Percentiles rank a stretch among this genome's conserved stretches.
These are phyloP conservation scores for Wickerhamiella spandovensis DNA, from an alignment of 805 yeast species.

Conservation along the genomic window DNA sequence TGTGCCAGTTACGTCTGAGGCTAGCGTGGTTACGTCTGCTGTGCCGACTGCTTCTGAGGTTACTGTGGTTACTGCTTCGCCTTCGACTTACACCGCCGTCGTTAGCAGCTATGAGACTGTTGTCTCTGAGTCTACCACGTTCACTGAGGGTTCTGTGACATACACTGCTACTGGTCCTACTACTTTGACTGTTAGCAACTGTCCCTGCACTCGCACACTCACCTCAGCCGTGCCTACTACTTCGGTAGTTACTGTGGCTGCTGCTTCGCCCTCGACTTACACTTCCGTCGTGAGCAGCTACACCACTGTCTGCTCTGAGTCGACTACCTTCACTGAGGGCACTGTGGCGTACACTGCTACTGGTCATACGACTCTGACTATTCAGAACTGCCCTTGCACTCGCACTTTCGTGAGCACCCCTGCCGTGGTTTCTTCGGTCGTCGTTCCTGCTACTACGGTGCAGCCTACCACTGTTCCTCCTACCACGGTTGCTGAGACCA, in stretches of 20 bases:
- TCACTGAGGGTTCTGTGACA: conserved; percentile 53
- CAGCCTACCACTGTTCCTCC: not conserved
- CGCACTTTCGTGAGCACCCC: not conserved
- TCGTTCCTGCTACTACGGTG: not conserved
- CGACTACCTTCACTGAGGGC: conserved; percentile 56
- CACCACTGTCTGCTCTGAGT: conserved; percentile 69
- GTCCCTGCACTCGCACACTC: conserved; percentile 7
- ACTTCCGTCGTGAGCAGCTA: conserved; percentile 22
- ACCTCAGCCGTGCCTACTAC: no score
- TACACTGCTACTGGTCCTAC: conserved; percentile 33
- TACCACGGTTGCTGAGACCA: not conserved
- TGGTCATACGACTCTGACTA: conserved; percentile 7
- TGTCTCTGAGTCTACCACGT: conserved; percentile 64
- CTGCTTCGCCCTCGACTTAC: not conserved
- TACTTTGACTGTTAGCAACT: conserved; percentile 9
- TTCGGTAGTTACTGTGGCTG: not conserved
- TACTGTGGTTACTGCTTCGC: no score
- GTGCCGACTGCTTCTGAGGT: no score
- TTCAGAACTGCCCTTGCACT: conserved; percentile 10
- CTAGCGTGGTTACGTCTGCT: no score
- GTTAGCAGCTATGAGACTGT: conserved; percentile 35
- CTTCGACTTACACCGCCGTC: conserved; percentile 2
- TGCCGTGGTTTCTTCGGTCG: not conserved
- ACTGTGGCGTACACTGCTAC: conserved; percentile 49
- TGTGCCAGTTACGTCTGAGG: no score